Evolutionary conservation across 2,329 filamentous ascomycete genomes (phyloP), one percentile per base, ranked within the genome.

Genomic region (Alternaria triticina): DNA sequence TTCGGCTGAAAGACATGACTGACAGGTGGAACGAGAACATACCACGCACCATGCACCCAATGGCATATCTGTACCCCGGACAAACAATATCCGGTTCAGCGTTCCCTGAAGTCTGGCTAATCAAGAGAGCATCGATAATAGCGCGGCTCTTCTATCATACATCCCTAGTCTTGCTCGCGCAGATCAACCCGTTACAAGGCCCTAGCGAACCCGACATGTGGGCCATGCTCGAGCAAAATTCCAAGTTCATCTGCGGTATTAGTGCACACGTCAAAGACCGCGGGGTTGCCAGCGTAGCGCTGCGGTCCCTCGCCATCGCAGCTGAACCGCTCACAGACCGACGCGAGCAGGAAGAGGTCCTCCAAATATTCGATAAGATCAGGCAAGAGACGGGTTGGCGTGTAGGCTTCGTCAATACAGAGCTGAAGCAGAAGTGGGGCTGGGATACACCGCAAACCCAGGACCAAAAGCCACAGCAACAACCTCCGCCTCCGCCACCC

Each of bases 141-240:
- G 93, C 92, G 5, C 88, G 93, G 50, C 84, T 97, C 9, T 94
- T 97, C 77, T 97, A 96, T 76, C 94, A 97, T 76, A 96, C 92
- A 0, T 90, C 92, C 22, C 90, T 95, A 81, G 91, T 92, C 67
- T 82, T 97, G 33, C 86, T 97, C 6, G 88, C 91, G 4, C 92
- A 95, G 70, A 90, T 90, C 22, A 91, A 97, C 76, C 94, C 94
- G 0, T 78, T 91, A 55, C 85, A 89, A 40, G 83, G 87, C 11
- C 82, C 86, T 8, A 85, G 88, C 40, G 84, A 85, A 3, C 83
- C 88, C 5, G 90, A 93, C 63, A 92, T 95, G 87, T 87, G 86
- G 50, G 84, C 86, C 5, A 86, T 91, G 74, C 89, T 91, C 70
- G 84, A 90, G 52, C 87, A 88, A 65, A 93, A 97, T 75, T 91